Base-by-base conservation (phyloP, 805 yeast genomes). In the Kazachstania psychrophila region DNA sequence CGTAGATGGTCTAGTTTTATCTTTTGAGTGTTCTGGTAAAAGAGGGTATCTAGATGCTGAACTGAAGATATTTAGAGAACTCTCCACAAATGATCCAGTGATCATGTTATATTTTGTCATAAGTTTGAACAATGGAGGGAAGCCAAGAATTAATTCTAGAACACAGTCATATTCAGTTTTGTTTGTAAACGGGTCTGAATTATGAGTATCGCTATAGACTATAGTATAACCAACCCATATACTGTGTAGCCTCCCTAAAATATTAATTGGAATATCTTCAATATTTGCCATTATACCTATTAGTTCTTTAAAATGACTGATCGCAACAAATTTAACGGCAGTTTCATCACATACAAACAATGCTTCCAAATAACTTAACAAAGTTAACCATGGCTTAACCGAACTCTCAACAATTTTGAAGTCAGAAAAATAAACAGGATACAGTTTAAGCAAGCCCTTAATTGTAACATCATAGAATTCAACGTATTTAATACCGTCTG, bases 21-120 rank as follows among this genome's bases (percentile, higher is more conserved):
- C 95, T 4, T 61, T 54, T 23, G 65, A 65, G 43, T 65, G 66
- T 22, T 66, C 73, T 7, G 86, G 81, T 25, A 85, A 62, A 10
- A 81, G 68, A 1, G 94, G 94, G 54, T 81, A 86, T 28, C 83
- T 63, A 1, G 82, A 73, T 39, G 86, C 75, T 12, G 76, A 66
- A 47, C 73, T 74, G 49, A 89, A 68, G 5, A 77, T 60, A n/a
- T 61, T 62, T 25, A 85, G 56, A n/a, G 81, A 64, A 16, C 56
- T 62, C 29, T 65, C 71, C n/a, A 75, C 63, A 36, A 57, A 48
- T 6, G 48, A 57, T 54, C 66, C 16, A 38, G 58, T 19, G 45
- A 48, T 15, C 61, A 61, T 29, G 58, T 52, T 19, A 48, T 56
- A 2, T 56, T 59, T 30, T 44, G 44, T 18, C 46, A 62, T 46